Evolutionary conservation across 768 basidiomycete species (phyloP), one percentile per base, ranked within the genome.

Genomic region (Tephrocybe sp.): DNA sequence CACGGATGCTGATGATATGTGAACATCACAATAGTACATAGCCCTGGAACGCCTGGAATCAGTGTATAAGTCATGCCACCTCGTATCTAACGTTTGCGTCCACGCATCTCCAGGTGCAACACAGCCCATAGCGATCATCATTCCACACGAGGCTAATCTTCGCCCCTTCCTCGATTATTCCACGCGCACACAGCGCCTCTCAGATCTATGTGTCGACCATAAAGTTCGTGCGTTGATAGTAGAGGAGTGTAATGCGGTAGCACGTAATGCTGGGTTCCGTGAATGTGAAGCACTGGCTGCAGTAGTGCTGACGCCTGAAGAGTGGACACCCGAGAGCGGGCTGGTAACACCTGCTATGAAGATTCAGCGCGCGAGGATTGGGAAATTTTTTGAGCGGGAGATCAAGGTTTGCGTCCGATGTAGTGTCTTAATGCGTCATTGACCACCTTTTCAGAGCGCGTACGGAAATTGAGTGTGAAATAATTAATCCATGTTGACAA

Each of bases 291-390:
- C 83, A 50, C 71, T 94, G 18, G 80, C 85, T 61, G 84, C 74
- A 12, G 86, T 93, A 15, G 75, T 96, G 20, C 65, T 96, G 60
- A 86, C 85, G 3, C 61, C 83, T 17, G 87, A 94, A 11, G 92
- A 94, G 69, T 95, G 93, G 93, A 94, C 91, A 7, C 88, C 92
- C 0, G 86, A 91, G 73, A 89, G 67, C 57, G 93, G 90, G 48
- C 71, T 94, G 28, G 79, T 93, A 48, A 95, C 93, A 0, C 88
- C 93, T n/a, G 93, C 93, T 51, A 90, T 92, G 78, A 94, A 96
- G 79, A 76, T 95, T 15, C 88, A 95, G 71, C 70, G 93, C 58
- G 79, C 75, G 62, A 83, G 73, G 68, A 77, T 96, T 54, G 81
- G 78, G 56, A 78, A 86, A 67, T 73, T 68, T 59, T 93, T 86